Conservation (phyloP, 2,329 filamentous ascomycete species). For the Claviceps arundinis region DNA sequence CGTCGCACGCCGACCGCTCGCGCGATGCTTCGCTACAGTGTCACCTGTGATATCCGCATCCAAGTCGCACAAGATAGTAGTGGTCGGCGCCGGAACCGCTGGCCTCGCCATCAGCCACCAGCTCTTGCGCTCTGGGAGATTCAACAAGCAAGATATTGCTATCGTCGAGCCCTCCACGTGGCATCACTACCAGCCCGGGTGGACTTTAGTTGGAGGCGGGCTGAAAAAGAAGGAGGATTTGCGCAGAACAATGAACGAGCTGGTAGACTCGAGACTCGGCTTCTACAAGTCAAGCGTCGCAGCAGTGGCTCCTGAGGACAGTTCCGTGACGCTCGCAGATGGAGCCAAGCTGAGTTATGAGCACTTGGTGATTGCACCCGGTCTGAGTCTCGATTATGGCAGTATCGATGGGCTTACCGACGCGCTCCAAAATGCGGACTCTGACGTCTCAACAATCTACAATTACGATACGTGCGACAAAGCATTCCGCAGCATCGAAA, state of each 20-base stretch:
- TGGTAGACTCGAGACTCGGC: constrained; percentile 47
- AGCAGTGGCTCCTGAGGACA: constrained; percentile 40
- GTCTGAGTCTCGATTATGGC: constrained; percentile 36
- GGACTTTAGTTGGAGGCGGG: constrained; percentile 55
- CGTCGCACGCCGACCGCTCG: not conserved
- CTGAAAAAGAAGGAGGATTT: constrained; percentile 50
- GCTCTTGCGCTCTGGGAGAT: constrained; percentile 45
- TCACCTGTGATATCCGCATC: constrained; percentile 19
- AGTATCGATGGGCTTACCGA: constrained; percentile 43
- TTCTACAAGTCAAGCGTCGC: constrained; percentile 42
- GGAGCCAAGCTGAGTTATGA: constrained; percentile 47
- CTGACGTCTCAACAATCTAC: constrained; percentile 43
- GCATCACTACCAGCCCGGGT: constrained; percentile 58
- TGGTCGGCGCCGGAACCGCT: constrained; percentile 54
- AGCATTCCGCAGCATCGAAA: constrained; percentile 33
- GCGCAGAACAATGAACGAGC: constrained; percentile 31
- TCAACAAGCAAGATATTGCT: constrained; percentile 46
- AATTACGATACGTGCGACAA: constrained; percentile 42
- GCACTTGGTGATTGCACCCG: constrained; percentile 49
- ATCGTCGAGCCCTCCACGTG: constrained; percentile 48
- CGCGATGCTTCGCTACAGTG: constrained; percentile 9
- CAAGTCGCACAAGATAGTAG: constrained; percentile 46
- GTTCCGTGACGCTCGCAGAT: constrained; percentile 38
- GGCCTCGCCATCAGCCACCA: constrained; percentile 55
- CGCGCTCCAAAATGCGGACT: constrained; percentile 33